Conservation (phyloP, 805 yeast genomes). For the Suhomyces tanzawaensis region DNA sequence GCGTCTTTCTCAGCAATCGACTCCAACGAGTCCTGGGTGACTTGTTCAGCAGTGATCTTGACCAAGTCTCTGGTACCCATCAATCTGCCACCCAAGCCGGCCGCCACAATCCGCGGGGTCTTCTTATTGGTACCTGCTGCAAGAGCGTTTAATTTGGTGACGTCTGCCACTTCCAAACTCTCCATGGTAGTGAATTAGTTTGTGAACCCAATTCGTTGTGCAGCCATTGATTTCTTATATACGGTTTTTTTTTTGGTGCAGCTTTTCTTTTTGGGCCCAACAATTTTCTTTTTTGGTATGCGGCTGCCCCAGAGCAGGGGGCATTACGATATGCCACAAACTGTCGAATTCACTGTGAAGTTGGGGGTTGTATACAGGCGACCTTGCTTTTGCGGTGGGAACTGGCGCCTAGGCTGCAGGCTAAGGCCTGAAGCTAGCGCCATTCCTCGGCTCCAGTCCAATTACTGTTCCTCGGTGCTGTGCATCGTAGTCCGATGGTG, state of each 20-base stretch:
- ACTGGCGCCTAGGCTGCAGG: too few relatives aligned
- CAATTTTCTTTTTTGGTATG: slow-evolving; percentile 1
- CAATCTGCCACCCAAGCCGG: slow-evolving; percentile 68
- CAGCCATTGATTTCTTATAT: background rate
- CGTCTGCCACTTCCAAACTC: slow-evolving; percentile 45
- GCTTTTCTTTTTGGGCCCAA: slow-evolving; percentile 5
- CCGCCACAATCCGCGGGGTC: slow-evolving; percentile 70
- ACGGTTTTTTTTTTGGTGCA: background rate
- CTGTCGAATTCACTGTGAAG: too few relatives aligned
- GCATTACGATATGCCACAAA: too few relatives aligned
- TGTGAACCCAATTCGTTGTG: too few relatives aligned
- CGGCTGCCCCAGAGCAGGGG: slow-evolving; percentile 1
- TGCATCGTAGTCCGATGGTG: too few relatives aligned
- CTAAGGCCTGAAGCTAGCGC: too few relatives aligned
- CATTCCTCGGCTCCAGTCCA: too few relatives aligned
- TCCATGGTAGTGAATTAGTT: slow-evolving; percentile 13
- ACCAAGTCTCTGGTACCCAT: slow-evolving; percentile 82
- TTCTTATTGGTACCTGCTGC: slow-evolving; percentile 81
- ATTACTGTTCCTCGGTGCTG: too few relatives aligned
- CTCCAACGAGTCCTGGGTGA: slow-evolving; percentile 51
- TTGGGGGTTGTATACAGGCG: too few relatives aligned
- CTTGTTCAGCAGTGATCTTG: slow-evolving; percentile 61
- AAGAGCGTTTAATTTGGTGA: slow-evolving; percentile 68
- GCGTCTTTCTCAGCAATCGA: slow-evolving; percentile 37
- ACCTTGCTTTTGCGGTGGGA: background rate